A percentile compares a stretch with the other conserved stretches of the same genome.
Evolutionary conservation across 2,329 filamentous ascomycete genomes (phyloP).

Genomic region (Truncatella angustata): DNA sequence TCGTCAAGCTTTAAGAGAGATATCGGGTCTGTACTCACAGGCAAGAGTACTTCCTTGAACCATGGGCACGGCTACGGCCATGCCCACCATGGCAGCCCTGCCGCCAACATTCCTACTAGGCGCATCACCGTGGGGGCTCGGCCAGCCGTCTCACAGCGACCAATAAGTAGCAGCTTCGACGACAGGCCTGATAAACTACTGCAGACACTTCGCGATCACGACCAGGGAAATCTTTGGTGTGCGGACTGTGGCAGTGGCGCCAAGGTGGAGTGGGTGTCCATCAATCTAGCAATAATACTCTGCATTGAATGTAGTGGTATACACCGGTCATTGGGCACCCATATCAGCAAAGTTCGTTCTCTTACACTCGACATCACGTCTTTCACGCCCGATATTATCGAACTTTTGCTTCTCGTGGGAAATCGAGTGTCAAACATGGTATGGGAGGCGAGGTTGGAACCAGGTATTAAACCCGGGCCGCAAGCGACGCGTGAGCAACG

Average conservation of each 20-base stretch:
- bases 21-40: slow-evolving; percentile 88
- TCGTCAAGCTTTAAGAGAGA: slow-evolving; percentile 69
- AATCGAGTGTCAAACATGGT: slow-evolving; percentile 96
- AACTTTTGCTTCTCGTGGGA: slow-evolving; percentile 85
- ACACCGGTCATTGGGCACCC: slow-evolving; percentile 90
- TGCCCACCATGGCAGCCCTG: slow-evolving; percentile 49
- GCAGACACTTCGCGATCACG: slow-evolving; percentile 81
- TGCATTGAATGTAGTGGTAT: slow-evolving; percentile 99
- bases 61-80: slow-evolving; percentile 49
- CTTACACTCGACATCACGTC: slow-evolving; percentile 93
- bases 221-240: slow-evolving; percentile 90
- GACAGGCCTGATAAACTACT: slow-evolving; percentile 84
- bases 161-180: slow-evolving; percentile 70
- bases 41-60: slow-evolving; percentile 75
- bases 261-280: slow-evolving; percentile 98
- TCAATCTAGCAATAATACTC: slow-evolving; percentile 92
- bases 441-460: slow-evolving; percentile 86
- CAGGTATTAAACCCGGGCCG: slow-evolving; percentile 67
- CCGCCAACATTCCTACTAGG: slow-evolving; percentile 62
- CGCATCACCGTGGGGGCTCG: slow-evolving; percentile 90
- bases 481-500: slow-evolving; percentile 85
- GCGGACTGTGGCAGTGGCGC: slow-evolving; percentile 88
- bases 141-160: slow-evolving; percentile 64
- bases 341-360: slow-evolving; percentile 96
- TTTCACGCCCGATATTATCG: slow-evolving; percentile 95